phyloP scores from a whole-genome alignment of 2,329 filamentous ascomycete genomes.

The Hyphodiscus sp. region DNA sequence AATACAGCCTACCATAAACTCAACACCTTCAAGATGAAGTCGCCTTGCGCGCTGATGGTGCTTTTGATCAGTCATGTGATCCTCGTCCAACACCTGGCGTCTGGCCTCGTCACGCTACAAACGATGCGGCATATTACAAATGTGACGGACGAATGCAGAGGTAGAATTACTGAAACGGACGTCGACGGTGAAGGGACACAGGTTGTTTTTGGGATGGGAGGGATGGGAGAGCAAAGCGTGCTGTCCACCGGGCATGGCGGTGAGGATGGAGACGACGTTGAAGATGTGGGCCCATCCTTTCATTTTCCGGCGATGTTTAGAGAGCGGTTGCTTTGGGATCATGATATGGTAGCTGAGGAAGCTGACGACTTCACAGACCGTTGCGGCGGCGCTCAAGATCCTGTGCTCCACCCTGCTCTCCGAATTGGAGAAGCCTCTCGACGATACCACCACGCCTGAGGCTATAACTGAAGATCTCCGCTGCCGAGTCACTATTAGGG shows the following conservation, averaged over 20 bases:
- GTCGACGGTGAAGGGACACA: background rate
- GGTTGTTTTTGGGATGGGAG: background rate
- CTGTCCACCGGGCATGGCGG: background rate
- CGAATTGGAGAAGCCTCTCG: constrained; percentile 17
- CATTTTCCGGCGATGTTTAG: background rate
- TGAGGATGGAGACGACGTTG: constrained; percentile 16
- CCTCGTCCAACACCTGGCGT: background rate
- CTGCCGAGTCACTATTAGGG: constrained; percentile 13
- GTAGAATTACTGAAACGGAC: constrained; percentile 2
- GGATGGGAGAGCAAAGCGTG: constrained; percentile 3
- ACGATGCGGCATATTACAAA: constrained; percentile 18
- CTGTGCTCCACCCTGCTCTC: constrained; percentile 19
- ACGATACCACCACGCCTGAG: background rate
- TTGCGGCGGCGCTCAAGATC: constrained; percentile 17
- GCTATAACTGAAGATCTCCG: background rate
- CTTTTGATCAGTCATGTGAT: background rate
- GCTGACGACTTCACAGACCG: constrained; percentile 10
- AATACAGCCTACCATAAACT: background rate
- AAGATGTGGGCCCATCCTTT: constrained; percentile 17
- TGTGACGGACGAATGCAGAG: constrained; percentile 11
- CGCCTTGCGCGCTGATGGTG: background rate
- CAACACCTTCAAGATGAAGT: background rate
- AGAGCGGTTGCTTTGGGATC: background rate
- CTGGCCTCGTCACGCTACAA: constrained; percentile 16
- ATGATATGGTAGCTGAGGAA: background rate